Base-by-base conservation (phyloP, 208 protist species). In the Wallacemonas sp. region DNA sequence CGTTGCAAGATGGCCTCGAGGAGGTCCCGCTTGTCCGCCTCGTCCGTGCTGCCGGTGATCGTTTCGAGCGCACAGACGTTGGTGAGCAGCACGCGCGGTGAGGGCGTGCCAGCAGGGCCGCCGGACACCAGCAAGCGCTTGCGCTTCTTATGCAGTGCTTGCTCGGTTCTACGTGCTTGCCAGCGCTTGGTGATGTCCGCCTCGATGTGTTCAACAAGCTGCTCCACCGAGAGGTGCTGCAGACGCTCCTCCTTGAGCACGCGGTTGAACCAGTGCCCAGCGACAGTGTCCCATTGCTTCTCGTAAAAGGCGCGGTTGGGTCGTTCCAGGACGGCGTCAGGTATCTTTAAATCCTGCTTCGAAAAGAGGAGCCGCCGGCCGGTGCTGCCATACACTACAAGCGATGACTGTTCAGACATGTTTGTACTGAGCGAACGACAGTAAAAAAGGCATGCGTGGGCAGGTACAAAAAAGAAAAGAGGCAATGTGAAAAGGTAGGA, bases 301-400 rank as follows among this genome's bases (percentile, higher is more conserved):
- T 78, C 79, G 65, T 86, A 92, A 61, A 94, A 94, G 59, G 79
- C 69, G 23, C 52, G 39, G 63, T 94, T 82, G 1, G 76, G 72
- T n/a, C 63, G 20, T 7, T 73, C 50, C 11, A 74, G 75, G n/a
- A 94, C 48, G 23, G 31, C 33, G 29, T 84, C 78, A 3, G 89
- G 89, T 77, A 94, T 91, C 52, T 65, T 67, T 12, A 94, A 62
- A 42, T 94, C 89, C 39, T 91, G 65, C 22, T 72, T 68, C 16
- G 81, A 85, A 45, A 94, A 91, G 44, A 88, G 83, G 1, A 94
- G 74, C 0, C 82, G 72, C 22, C 77, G 69, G 2, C 89, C 89
- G 5, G 89, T 91, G 69, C 77, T 94, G 29, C 89, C 86, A 73
- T 79, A 92, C 54, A 94, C 78, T 1, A 94, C 89, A 0, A 94